Evolutionary conservation across 768 basidiomycete species (phyloP).

Genomic region (Leccinellum albellum): DNA sequence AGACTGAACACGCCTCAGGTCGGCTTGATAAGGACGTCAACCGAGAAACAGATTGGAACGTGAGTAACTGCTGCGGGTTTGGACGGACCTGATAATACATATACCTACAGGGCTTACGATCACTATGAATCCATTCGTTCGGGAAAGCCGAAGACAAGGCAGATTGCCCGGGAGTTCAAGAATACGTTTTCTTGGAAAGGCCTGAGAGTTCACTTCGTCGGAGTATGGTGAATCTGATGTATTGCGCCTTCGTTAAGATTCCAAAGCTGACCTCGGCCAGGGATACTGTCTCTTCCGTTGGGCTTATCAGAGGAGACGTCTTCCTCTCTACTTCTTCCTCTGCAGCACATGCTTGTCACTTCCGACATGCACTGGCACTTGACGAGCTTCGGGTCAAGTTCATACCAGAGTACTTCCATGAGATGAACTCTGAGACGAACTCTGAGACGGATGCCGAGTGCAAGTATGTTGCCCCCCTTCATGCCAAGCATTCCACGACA

Average conservation of each 20-base stretch:
- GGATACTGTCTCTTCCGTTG: constrained; percentile 69
- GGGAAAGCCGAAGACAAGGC: constrained; percentile 17
- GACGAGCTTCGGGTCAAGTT: constrained; percentile 62
- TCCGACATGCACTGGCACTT: constrained; percentile 64
- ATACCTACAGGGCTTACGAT: constrained; percentile 14
- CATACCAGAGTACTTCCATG: constrained; percentile 40
- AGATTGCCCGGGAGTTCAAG: constrained; percentile 36
- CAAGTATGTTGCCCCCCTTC: constrained; percentile 4
- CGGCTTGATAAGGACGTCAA: constrained; percentile 30
- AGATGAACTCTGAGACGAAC: constrained; percentile 24
- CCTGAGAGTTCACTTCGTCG: constrained; percentile 47
- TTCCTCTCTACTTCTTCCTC: constrained; percentile 55
- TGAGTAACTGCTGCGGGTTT: neutral
- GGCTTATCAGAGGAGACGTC: constrained; percentile 43
- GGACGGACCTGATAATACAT: neutral
- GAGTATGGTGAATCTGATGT: constrained; percentile 40
- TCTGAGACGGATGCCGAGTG: constrained; percentile 6
- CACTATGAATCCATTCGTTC: constrained; percentile 18
- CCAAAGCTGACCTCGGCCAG: constrained; percentile 27
- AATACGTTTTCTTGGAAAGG: constrained; percentile 42
- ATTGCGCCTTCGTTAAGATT: neutral
- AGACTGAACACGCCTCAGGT: neutral
- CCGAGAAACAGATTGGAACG: constrained; percentile 33
- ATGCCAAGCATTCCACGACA: neutral
- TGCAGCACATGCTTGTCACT: constrained; percentile 51